Conservation (phyloP, 495 filamentous ascomycete species). For the Chlorociboria aeruginascens region DNA sequence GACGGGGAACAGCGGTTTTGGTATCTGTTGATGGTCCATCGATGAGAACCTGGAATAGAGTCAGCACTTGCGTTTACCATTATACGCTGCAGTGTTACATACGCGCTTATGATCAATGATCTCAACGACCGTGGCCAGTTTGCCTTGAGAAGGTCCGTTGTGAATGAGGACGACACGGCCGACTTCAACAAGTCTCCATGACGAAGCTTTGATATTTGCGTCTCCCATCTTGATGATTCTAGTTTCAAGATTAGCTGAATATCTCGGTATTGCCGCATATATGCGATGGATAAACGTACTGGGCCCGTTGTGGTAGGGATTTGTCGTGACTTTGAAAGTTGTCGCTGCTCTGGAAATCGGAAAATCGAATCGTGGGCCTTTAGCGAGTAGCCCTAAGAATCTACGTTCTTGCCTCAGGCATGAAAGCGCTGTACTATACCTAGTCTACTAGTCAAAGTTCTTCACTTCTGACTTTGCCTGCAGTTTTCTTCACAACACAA, state of each 20-base stretch:
- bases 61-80: conserved; percentile 8
- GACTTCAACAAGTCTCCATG: conserved; percentile 91
- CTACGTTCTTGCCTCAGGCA: conserved; percentile 3
- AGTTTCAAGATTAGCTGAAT: conserved; percentile 8
- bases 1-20: conserved; percentile 68
- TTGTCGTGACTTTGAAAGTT: conserved; percentile 8
- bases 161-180: conserved; percentile 87
- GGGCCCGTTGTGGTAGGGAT: conserved; percentile 16
- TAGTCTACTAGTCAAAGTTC: neutral
- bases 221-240: conserved; percentile 36
- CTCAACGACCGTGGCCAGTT: conserved; percentile 89
- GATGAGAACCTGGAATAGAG: conserved; percentile 62
- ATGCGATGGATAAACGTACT: conserved; percentile 14
- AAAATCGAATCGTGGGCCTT: conserved; percentile 7
- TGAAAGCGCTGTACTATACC: neutral
- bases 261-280: neutral
- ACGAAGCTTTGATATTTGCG: conserved; percentile 55
- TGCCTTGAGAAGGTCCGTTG: conserved; percentile 63
- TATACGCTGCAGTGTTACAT: conserved; percentile 36
- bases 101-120: conserved; percentile 99
- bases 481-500: neutral
- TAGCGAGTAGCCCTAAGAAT: conserved; percentile 10
- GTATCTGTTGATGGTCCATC: conserved; percentile 79
- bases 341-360: conserved; percentile 1
- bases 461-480: neutral